Evolutionary conservation across 2,329 filamentous ascomycete genomes (phyloP), one percentile per base, ranked within the genome.

Genomic region (Monilinia vaccinii-corymbosi): DNA sequence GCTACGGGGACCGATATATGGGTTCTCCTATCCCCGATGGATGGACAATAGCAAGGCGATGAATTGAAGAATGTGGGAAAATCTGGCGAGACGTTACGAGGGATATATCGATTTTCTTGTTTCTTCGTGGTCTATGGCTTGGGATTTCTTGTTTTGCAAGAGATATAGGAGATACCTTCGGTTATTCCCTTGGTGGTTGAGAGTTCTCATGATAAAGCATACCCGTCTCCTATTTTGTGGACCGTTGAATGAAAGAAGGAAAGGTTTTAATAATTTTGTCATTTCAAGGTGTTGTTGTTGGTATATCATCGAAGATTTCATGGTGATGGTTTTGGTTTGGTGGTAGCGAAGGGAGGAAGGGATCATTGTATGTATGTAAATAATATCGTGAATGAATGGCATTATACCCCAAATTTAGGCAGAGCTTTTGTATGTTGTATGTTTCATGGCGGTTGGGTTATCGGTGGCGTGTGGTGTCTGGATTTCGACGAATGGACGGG

Each of bases 181-280:
- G 25, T 21, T 23, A 42, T 55, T 44, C 28, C 21, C 11, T 32
- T 14, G 46, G 18, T 48, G 46, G 46, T 21, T 42, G 38, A 44
- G 51, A 53, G 25, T 53, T 53, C 44, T 44, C 38, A 53, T 53
- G 51, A 55, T 44, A 44, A 55, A 55, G 21, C 51, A 55, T 55
- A 55, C 51, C 51, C 51, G n/a, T 53, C 40, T 48, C 28, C 14
- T 55, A 55, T 34, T 32, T 34, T 44, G 44, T 32, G 40, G 45
- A 44, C 44, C 23, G 38, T 55, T 44, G 51, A 44, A 42, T 18
- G 25, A 44, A 44, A 6, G 9, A 44, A 53, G 18, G 38, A 44
- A 44, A 44, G 18, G n/a, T 23, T 55, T 28, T 21, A 44, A n/a
- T 23, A 21, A 42, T 32, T 32, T 44, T 53, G 32, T 25, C 38